These are phyloP conservation scores for Debaryomycetaceae sp. DNA, from an alignment of 1,139 yeast species.

Conservation along the genomic window DNA sequence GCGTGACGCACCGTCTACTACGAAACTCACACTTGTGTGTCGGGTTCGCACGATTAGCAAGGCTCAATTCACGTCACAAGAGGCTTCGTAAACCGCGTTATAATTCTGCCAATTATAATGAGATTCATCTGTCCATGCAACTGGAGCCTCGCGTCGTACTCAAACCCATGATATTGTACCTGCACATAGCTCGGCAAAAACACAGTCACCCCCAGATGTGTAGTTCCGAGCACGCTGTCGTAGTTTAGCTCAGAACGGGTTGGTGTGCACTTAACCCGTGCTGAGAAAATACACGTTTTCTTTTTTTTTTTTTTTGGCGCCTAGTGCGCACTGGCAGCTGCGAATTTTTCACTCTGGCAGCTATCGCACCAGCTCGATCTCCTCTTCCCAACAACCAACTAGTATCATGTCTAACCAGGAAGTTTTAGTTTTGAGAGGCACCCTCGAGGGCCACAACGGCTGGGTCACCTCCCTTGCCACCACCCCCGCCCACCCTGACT, in stretches of 20 bases:
- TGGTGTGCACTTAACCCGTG: constrained; percentile 3
- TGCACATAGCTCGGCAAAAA: constrained; percentile 30
- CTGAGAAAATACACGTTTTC: constrained; percentile 9
- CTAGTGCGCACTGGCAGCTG: constrained; percentile 9
- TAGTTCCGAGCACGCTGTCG: constrained; percentile 31
- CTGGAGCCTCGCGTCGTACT: too few species aligned
- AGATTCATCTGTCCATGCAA: too few species aligned
- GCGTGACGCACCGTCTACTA: too few species aligned
- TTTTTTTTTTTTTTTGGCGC: constrained; percentile 2
- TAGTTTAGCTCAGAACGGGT: constrained; percentile 23
- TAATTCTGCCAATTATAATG: too few species aligned
- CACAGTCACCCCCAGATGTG: constrained; percentile 30
- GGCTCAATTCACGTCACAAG: too few species aligned
- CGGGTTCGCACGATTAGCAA: too few species aligned
- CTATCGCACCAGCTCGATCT: constrained; percentile 1
- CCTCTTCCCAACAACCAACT: constrained; percentile 10
- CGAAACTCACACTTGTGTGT: too few species aligned
- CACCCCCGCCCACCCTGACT: constrained; percentile 97
- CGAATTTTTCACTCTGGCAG: constrained; percentile 12
- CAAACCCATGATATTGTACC: constrained; percentile 10
- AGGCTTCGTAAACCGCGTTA: too few species aligned
- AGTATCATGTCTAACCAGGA: constrained; percentile 65
- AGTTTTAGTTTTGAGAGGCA: constrained; percentile 99
- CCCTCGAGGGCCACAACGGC: constrained; percentile 83
- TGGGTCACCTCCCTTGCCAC: constrained; percentile 99